Evolutionary conservation across 805 yeast species (phyloP).

Genomic region (Starmerella powellii): DNA sequence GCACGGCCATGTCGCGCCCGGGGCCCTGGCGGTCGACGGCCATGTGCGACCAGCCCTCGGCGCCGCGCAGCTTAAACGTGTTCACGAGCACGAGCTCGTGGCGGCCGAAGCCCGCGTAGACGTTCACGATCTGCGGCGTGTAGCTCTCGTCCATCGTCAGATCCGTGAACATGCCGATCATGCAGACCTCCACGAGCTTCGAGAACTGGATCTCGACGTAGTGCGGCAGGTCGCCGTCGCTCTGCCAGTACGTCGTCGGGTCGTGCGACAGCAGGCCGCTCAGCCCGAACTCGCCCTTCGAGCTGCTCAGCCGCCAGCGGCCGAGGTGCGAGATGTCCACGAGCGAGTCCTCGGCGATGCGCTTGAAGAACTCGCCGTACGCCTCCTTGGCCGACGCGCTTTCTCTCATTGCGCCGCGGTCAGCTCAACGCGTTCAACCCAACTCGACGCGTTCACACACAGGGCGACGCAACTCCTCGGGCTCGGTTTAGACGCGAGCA

Average conservation of each 20-base stretch:
- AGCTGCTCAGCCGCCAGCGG: slow-evolving; percentile 38
- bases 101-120: slow-evolving; percentile 66
- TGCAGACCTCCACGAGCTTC: slow-evolving; percentile 55
- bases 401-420: too few species aligned
- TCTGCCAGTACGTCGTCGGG: slow-evolving; percentile 78
- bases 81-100: slow-evolving; percentile 64
- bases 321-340: slow-evolving; percentile 68
- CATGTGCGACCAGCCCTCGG: slow-evolving; percentile 69
- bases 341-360: background rate
- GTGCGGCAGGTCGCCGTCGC: slow-evolving; percentile 89
- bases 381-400: background rate
- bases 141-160: slow-evolving; percentile 74
- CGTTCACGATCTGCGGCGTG: slow-evolving; percentile 61
- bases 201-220: slow-evolving; percentile 65
- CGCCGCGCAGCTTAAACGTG: slow-evolving; percentile 46
- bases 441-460: too few species aligned
- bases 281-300: slow-evolving; percentile 60
- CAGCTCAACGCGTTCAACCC: too few species aligned
- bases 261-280: slow-evolving; percentile 56
- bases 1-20: slow-evolving; percentile 44
- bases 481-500: too few species aligned
- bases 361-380: background rate
- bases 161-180: slow-evolving; percentile 62
- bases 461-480: too few species aligned
- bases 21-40: slow-evolving; percentile 28